A percentile compares a stretch with the other conserved stretches of the same genome.
phyloP scores from a whole-genome alignment of 192 early-diverging fungal species.

The Linnemannia zychae region DNA sequence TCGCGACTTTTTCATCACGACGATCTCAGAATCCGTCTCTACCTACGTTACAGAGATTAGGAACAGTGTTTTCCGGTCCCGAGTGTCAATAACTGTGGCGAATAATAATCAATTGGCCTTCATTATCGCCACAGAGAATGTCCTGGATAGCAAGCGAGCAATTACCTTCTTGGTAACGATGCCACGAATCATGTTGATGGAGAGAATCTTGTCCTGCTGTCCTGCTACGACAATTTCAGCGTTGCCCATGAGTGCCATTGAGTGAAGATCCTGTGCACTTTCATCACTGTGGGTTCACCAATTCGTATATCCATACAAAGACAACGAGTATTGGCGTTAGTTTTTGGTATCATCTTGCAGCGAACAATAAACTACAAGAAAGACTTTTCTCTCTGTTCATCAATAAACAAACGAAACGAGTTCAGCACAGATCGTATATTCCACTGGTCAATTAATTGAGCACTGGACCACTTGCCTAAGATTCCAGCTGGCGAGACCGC shows the following conservation, averaged over 20 bases:
- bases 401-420: neutral
- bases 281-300: conserved; percentile 55
- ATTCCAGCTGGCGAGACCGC: conserved; percentile 66
- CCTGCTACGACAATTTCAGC: conserved; percentile 72
- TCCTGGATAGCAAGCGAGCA: neutral
- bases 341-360: no score
- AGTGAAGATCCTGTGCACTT: conserved; percentile 63
- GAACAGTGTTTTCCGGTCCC: neutral
- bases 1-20: conserved; percentile 76
- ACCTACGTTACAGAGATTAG: conserved; percentile 26
- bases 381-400: no score
- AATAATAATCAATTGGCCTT: neutral
- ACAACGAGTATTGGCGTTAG: neutral
- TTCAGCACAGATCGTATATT: neutral
- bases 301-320: neutral
- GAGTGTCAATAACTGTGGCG: neutral
- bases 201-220: conserved; percentile 66
- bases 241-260: conserved; percentile 68
- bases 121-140: neutral
- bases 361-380: no score
- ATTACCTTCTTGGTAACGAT: conserved; percentile 59
- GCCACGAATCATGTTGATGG: conserved; percentile 62
- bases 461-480: conserved; percentile 61
- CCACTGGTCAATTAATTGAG: neutral
- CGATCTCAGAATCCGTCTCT: conserved; percentile 64